Percentiles rank a stretch among this genome's conserved stretches.
Conservation (phyloP, 2,329 filamentous ascomycete genomes). For the Periconia sp. region DNA sequence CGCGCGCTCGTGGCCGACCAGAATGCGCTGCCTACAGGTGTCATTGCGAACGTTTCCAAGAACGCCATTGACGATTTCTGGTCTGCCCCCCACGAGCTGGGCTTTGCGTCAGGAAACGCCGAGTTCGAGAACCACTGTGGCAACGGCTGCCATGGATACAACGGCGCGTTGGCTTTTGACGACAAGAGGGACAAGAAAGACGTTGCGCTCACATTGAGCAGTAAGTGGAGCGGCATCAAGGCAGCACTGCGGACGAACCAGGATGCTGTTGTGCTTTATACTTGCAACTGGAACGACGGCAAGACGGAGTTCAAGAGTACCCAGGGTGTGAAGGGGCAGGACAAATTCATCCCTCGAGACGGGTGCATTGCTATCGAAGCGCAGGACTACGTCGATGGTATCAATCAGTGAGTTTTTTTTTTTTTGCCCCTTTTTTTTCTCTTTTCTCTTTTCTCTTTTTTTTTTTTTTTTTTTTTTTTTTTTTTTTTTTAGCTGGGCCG, state of each 20-base stretch:
- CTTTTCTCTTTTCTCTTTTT: too few relatives aligned
- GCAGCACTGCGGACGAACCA: slow-evolving; percentile 35
- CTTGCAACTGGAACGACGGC: slow-evolving; percentile 40
- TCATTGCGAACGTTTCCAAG: slow-evolving; percentile 26
- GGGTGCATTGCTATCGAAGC: slow-evolving; percentile 39
- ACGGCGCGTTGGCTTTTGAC: slow-evolving; percentile 35
- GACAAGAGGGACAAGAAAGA: slow-evolving; percentile 22
- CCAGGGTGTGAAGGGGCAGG: slow-evolving; percentile 26
- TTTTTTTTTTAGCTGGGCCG: neutral
- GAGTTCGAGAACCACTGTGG: slow-evolving; percentile 36
- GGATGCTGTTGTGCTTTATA: slow-evolving; percentile 36
- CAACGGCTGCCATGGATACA: slow-evolving; percentile 39
- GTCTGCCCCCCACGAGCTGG: slow-evolving; percentile 34
- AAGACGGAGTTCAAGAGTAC: slow-evolving; percentile 39
- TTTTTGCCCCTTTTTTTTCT: slow-evolving; percentile 1
- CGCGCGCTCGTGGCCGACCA: slow-evolving; percentile 28
- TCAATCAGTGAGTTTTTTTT: slow-evolving; percentile 34
- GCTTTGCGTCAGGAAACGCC: slow-evolving; percentile 27
- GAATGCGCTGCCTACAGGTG: slow-evolving; percentile 36
- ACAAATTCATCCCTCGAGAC: slow-evolving; percentile 36
- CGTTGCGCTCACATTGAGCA: slow-evolving; percentile 29
- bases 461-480: neutral
- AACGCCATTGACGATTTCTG: slow-evolving; percentile 34
- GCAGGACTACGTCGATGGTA: slow-evolving; percentile 38
- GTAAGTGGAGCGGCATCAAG: slow-evolving; percentile 35